Conservation (phyloP, 2,329 filamentous ascomycete species). For the Ampelomyces quisqualis region DNA sequence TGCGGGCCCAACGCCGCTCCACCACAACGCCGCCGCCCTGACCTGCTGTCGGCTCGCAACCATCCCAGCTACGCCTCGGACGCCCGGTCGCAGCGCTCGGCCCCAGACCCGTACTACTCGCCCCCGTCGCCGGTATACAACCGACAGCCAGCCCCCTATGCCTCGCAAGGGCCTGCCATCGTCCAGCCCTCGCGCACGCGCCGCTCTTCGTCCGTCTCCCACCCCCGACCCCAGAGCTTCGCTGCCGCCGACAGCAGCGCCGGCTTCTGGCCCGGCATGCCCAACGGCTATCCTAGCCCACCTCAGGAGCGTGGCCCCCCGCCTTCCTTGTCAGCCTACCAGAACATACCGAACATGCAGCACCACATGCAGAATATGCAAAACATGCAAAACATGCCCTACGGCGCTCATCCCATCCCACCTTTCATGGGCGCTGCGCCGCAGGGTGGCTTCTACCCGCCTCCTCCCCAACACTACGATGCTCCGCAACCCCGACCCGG, state of each 20-base stretch:
- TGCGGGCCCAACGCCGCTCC: slow-evolving; percentile 25
- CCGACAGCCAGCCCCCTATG: slow-evolving; percentile 20
- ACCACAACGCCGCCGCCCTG: slow-evolving; percentile 14
- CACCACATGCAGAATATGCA: no score
- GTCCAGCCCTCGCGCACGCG: slow-evolving; percentile 33
- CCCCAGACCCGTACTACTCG: slow-evolving; percentile 29
- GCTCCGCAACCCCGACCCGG: slow-evolving; percentile 20
- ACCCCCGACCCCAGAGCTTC: slow-evolving; percentile 39
- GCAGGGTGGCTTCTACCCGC: slow-evolving; percentile 17
- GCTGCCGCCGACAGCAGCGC: slow-evolving; percentile 25
- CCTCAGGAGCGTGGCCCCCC: slow-evolving; percentile 37
- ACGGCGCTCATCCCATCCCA: not conserved
- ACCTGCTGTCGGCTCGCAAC: slow-evolving; percentile 28
- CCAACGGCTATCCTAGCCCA: slow-evolving; percentile 21
- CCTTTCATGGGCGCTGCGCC: slow-evolving; percentile 13
- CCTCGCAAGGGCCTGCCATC: slow-evolving; percentile 28
- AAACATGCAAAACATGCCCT: slow-evolving; percentile 12
- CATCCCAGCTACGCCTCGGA: slow-evolving; percentile 27
- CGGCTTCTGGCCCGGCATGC: slow-evolving; percentile 27
- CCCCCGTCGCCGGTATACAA: slow-evolving; percentile 33
- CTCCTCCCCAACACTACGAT: slow-evolving; percentile 24
- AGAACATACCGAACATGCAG: slow-evolving; percentile 13
- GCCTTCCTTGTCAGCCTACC: slow-evolving; percentile 33
- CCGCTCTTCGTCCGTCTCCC: slow-evolving; percentile 24
- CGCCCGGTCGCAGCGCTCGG: slow-evolving; percentile 34